Evolutionary conservation across 2,329 filamentous ascomycete species (phyloP).

Genomic region (Fusarium protoensiforme): DNA sequence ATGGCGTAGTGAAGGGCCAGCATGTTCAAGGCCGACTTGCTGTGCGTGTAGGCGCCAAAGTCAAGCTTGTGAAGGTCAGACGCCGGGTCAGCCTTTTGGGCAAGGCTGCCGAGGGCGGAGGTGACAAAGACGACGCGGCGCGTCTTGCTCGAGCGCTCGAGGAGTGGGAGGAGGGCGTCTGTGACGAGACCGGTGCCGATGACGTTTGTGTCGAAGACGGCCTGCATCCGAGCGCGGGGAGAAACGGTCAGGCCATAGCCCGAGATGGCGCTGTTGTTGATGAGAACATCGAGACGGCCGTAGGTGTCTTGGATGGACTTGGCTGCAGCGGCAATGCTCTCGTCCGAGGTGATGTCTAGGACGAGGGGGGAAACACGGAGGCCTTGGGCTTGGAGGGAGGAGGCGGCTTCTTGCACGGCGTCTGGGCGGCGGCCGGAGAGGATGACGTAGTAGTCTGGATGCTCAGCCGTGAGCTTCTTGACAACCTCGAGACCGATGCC

Average conservation of each 20-base stretch:
- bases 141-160: conserved; percentile 12
- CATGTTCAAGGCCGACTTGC: conserved; percentile 34
- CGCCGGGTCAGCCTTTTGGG: conserved; percentile 17
- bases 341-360: conserved; percentile 27
- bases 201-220: conserved; percentile 28
- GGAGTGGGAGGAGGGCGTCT: conserved; percentile 21
- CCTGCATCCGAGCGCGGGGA: conserved; percentile 21
- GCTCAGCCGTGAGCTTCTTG: conserved; percentile 19
- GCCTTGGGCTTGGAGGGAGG: conserved; percentile 11
- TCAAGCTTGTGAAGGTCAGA: not conserved
- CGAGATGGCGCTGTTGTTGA: conserved; percentile 32
- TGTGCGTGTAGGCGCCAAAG: conserved; percentile 24
- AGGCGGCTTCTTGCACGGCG: conserved; percentile 12
- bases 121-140: conserved; percentile 31
- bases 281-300: conserved; percentile 25
- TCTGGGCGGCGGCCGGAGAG: conserved; percentile 16
- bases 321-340: conserved; percentile 19
- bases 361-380: conserved; percentile 18
- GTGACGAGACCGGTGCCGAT: conserved; percentile 30
- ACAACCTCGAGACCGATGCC: conserved; percentile 19
- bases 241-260: conserved; percentile 3
- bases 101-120: conserved; percentile 20
- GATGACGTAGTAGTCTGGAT: conserved; percentile 20
- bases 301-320: conserved; percentile 3
- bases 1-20: conserved; percentile 25